A percentile compares a stretch with the other conserved stretches of the same genome.
These are phyloP conservation scores for Zygosaccharomyces sapae DNA, from an alignment of 1,139 yeast species.

Conservation along the genomic window DNA sequence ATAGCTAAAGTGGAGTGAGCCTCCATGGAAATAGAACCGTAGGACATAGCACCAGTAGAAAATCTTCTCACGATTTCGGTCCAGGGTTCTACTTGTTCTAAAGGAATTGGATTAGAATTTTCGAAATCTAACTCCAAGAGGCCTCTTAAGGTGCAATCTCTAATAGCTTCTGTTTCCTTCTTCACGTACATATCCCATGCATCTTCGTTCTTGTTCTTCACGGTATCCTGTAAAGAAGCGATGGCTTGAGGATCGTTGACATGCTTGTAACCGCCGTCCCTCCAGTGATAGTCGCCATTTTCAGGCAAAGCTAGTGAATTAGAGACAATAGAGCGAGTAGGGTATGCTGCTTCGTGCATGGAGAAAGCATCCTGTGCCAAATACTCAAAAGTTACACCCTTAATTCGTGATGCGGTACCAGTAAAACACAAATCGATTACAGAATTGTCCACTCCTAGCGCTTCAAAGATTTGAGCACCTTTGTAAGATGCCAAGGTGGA, in stretches of 20 bases:
- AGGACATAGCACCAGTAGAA: conserved; percentile 98
- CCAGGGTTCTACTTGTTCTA: conserved; percentile 99
- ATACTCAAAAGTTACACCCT: conserved; percentile 91
- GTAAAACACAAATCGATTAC: conserved; percentile 95
- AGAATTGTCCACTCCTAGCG: conserved; percentile 90
- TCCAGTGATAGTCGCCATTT: conserved; percentile 97
- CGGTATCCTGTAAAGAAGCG: conserved; percentile 95
- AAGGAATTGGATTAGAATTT: conserved; percentile 67
- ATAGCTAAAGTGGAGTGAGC: conserved; percentile 96
- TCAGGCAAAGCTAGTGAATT: conserved; percentile 76
- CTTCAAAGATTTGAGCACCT: conserved; percentile 98
- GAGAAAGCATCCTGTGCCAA: conserved; percentile 96
- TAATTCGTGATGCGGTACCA: conserved; percentile 95
- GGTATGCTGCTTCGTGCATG: conserved; percentile 88
- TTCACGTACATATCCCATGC: conserved; percentile 89
- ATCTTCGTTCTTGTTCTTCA: conserved; percentile 86
- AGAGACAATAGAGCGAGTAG: conserved; percentile 65
- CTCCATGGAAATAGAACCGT: conserved; percentile 98
- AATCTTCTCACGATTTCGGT: conserved; percentile 96
- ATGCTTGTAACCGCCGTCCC: conserved; percentile 97
- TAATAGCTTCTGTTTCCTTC: conserved; percentile 87
- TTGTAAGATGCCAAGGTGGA: conserved; percentile 95
- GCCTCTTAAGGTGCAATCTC: conserved; percentile 91
- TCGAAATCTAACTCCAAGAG: conserved; percentile 84
- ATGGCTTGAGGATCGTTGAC: conserved; percentile 92